Conservation (phyloP, 306 rosid species). For the Pyrus betulifolia region DNA sequence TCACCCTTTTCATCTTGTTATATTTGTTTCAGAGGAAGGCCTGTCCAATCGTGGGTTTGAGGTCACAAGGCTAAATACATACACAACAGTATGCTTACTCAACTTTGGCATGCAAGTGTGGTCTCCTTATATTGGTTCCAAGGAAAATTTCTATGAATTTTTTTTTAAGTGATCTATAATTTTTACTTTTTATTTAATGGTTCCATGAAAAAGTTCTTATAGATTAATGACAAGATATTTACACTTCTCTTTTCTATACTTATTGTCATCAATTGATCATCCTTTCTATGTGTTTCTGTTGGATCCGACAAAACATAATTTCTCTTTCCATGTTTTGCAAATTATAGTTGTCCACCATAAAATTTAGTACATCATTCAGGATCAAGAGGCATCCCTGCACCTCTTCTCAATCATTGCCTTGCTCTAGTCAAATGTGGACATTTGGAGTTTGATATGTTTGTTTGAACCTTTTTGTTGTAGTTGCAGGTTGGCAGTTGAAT, state of each 20-base stretch:
- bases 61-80: slow-evolving; percentile 84
- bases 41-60: slow-evolving; percentile 84
- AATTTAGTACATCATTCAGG: neutral
- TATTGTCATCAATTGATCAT: neutral
- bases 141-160: no score
- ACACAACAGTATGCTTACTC: slow-evolving; percentile 67
- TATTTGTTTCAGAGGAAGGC: slow-evolving; percentile 63
- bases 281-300: neutral
- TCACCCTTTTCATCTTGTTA: neutral
- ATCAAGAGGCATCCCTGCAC: neutral
- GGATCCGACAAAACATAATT: neutral
- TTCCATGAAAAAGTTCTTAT: neutral
- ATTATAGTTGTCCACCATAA: neutral
- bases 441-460: slow-evolving; percentile 2
- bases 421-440: neutral
- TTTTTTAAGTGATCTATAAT: neutral
- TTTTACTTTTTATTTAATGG: neutral
- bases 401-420: neutral
- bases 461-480: neutral
- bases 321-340: neutral
- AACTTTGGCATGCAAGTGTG: neutral
- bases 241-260: neutral
- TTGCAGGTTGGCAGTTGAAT: neutral
- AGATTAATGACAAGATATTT: neutral
- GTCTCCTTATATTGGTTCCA: neutral